phyloP scores from a whole-genome alignment of 129 eudicot genomes.

The Kitagawia praeruptora region DNA sequence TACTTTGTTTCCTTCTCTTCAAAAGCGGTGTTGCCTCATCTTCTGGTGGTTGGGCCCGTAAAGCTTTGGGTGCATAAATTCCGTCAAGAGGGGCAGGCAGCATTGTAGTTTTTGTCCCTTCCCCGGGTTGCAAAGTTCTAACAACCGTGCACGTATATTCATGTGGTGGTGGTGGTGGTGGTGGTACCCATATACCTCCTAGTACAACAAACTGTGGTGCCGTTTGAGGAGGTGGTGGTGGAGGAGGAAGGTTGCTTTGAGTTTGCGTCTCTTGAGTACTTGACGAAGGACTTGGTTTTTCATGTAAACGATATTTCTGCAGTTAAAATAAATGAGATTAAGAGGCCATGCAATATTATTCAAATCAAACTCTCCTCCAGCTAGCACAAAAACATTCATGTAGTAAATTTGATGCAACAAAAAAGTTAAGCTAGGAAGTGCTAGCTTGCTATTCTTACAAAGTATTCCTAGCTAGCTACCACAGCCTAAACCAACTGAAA shows the following conservation, averaged over 20 bases:
- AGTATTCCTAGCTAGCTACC: no score
- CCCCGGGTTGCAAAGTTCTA: slow-evolving; percentile 31
- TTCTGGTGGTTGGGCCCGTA: slow-evolving; percentile 6
- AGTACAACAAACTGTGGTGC: slow-evolving; percentile 83
- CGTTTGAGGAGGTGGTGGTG: slow-evolving; percentile 10
- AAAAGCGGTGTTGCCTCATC: slow-evolving; percentile 3
- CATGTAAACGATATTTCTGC: slow-evolving; percentile 88
- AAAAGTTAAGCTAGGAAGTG: background rate
- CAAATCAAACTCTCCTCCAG: background rate
- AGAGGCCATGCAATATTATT: background rate
- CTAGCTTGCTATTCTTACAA: background rate
- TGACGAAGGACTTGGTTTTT: slow-evolving; percentile 68
- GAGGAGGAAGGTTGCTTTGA: slow-evolving; percentile 13
- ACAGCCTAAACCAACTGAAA: background rate
- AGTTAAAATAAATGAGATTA: background rate
- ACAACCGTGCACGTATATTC: slow-evolving; percentile 37
- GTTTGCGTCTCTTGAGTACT: slow-evolving; percentile 12
- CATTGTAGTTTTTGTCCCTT: slow-evolving; percentile 9
- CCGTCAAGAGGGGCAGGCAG: slow-evolving; percentile 24
- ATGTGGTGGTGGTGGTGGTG: slow-evolving; percentile 69
- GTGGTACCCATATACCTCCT: slow-evolving; percentile 93
- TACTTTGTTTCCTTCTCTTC: slow-evolving; percentile 25
- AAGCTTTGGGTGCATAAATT: slow-evolving; percentile 59
- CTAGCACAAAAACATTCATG: no score
- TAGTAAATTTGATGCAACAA: background rate